These are phyloP conservation scores for Yueomyces sp. DNA, from an alignment of 805 yeast species.

Conservation along the genomic window DNA sequence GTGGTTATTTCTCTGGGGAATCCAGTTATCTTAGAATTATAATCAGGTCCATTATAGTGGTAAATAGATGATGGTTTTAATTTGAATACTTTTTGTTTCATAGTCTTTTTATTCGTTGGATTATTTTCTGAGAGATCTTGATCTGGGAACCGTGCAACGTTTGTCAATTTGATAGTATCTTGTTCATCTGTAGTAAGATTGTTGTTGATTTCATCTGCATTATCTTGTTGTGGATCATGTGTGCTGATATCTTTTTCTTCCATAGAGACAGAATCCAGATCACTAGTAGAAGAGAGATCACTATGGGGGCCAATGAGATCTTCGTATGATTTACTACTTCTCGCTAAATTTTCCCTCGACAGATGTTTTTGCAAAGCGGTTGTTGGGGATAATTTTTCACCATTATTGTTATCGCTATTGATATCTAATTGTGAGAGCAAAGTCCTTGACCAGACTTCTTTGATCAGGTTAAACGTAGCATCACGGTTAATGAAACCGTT, in stretches of 20 bases:
- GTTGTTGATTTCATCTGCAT: too few species aligned
- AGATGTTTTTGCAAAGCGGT: not conserved
- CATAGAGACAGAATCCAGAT: too few species aligned
- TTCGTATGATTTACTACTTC: not conserved
- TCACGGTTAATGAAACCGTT: slow-evolving; percentile 84
- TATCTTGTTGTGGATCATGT: too few species aligned
- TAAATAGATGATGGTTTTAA: slow-evolving; percentile 29
- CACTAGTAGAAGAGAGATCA: not conserved
- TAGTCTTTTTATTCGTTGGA: slow-evolving; percentile 4
- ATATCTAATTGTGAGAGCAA: not conserved
- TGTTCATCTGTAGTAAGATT: too few species aligned
- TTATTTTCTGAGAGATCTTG: not conserved
- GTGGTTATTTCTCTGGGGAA: slow-evolving; percentile 30
- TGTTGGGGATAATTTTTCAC: not conserved
- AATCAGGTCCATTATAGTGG: slow-evolving; percentile 50
- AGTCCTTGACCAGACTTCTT: slow-evolving; percentile 44
- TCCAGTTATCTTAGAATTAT: slow-evolving; percentile 42
- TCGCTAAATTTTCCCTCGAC: not conserved
- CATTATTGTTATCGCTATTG: not conserved
- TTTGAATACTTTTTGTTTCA: slow-evolving; percentile 6
- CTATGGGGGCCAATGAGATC: not conserved
- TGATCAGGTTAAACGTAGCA: slow-evolving; percentile 54
- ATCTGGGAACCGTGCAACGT: not conserved
- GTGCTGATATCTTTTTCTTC: too few species aligned
- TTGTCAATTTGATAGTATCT: not conserved